These are phyloP conservation scores for Apiotrichum laibachii DNA, from an alignment of 1,284 basidiomycete species.

Conservation along the genomic window DNA sequence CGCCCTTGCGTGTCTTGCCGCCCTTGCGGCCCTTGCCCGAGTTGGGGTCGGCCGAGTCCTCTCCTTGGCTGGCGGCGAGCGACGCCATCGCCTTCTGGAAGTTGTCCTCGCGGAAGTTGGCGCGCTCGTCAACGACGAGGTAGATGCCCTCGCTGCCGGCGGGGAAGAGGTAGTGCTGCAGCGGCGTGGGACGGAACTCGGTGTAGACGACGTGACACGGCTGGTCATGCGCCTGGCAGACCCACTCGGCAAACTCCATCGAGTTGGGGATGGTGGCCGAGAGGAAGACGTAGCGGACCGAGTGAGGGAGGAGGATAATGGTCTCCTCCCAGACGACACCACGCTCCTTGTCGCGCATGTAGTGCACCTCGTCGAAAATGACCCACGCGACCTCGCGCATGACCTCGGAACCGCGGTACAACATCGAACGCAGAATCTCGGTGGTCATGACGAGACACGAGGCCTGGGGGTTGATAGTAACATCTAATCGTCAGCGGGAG, in stretches of 20 bases:
- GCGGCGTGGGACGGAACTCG: conserved; percentile 94
- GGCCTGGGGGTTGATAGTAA: conserved; percentile 97
- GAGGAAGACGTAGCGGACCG: conserved; percentile 95
- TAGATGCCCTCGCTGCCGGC: conserved; percentile 92
- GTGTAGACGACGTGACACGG: conserved; percentile 99
- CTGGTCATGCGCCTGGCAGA: conserved; percentile 93
- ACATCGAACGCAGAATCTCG: conserved; percentile 98
- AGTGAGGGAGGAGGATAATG: conserved; percentile 93
- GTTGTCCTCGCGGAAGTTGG: conserved; percentile 95
- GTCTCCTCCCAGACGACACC: conserved; percentile 74
- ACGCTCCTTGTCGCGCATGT: conserved; percentile 92
- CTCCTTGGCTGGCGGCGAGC: conserved; percentile 78
- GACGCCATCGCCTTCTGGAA: conserved; percentile 98
- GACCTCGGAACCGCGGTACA: conserved; percentile 97
- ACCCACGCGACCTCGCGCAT: conserved; percentile 99
- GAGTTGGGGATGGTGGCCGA: conserved; percentile 99
- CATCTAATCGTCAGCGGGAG: conserved; percentile 53
- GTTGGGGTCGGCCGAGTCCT: conserved; percentile 83
- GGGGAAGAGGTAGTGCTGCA: conserved; percentile 98
- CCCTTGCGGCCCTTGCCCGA: conserved; percentile 80
- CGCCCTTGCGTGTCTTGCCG: conserved; percentile 77
- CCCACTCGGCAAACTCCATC: conserved; percentile 99
- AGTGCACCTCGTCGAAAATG: conserved; percentile 99
- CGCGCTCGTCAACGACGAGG: conserved; percentile 95
- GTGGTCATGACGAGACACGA: conserved; percentile 99